Conservation (phyloP, 306 rosid genomes). For the Hippophae rhamnoides region DNA sequence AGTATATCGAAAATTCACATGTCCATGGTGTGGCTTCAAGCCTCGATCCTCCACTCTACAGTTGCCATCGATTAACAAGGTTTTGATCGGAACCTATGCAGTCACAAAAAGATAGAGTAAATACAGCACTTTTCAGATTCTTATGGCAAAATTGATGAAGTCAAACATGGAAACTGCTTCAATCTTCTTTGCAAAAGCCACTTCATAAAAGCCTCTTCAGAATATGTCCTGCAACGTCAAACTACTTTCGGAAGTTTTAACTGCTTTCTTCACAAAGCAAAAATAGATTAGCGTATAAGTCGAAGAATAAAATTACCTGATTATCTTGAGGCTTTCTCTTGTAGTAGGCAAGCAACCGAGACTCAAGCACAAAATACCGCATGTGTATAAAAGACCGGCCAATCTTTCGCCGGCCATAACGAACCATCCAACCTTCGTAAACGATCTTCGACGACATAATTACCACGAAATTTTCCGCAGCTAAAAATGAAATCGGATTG, state of each 20-base stretch:
- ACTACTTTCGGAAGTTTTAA: background rate
- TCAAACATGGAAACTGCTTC: background rate
- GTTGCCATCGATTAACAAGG: slow-evolving; percentile 83
- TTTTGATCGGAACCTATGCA: slow-evolving; percentile 81
- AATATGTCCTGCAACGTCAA: background rate
- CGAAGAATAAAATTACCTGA: slow-evolving; percentile 38
- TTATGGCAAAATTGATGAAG: slow-evolving; percentile 1
- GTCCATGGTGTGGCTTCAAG: slow-evolving; percentile 95
- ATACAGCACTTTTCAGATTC: slow-evolving; percentile 1
- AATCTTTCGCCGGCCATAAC: slow-evolving; percentile 88
- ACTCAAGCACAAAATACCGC: slow-evolving; percentile 94
- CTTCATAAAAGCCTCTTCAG: background rate
- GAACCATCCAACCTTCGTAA: slow-evolving; percentile 99
- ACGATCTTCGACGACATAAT: slow-evolving; percentile 84
- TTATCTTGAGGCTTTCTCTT: slow-evolving; percentile 92
- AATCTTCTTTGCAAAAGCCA: background rate
- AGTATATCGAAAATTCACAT: slow-evolving; percentile 47
- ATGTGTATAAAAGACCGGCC: slow-evolving; percentile 96
- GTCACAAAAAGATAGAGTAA: slow-evolving; percentile 18
- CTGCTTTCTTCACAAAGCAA: background rate
- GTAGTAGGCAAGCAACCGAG: slow-evolving; percentile 85
- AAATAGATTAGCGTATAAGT: too few species aligned
- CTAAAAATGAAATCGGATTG: background rate
- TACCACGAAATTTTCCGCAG: background rate
- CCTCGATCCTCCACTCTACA: slow-evolving; percentile 99